phyloP scores from a whole-genome alignment of 2,329 filamentous ascomycete genomes.

The Passalora sequoiae region DNA sequence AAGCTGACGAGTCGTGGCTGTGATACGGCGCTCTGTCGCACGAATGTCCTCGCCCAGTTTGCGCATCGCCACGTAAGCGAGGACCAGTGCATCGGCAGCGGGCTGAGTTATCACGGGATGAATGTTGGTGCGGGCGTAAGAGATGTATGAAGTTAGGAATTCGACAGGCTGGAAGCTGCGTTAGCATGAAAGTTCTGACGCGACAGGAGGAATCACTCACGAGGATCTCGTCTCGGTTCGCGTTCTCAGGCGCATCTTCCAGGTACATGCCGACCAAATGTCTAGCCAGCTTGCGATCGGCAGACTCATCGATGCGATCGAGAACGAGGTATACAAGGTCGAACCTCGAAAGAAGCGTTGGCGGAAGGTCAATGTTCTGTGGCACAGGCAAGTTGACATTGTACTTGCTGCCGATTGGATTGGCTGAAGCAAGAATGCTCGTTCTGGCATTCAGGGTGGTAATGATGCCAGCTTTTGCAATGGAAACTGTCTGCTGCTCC shows the following conservation, averaged over 20 bases:
- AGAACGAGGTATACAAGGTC: constrained; percentile 95
- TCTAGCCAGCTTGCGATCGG: constrained; percentile 80
- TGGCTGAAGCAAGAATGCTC: constrained; percentile 92
- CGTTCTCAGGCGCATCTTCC: constrained; percentile 87
- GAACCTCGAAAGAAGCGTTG: constrained; percentile 90
- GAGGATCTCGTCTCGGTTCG: constrained; percentile 70
- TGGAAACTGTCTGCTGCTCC: constrained; percentile 75
- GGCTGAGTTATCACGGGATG: constrained; percentile 76
- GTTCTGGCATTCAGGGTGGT: constrained; percentile 91
- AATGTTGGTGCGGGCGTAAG: constrained; percentile 81
- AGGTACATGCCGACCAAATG: constrained; percentile 96
- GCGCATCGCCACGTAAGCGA: constrained; percentile 90
- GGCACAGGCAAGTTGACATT: constrained; percentile 93
- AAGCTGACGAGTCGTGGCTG: constrained; percentile 90
- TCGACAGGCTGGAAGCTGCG: constrained; percentile 66
- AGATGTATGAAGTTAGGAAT: constrained; percentile 94
- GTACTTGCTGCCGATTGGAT: constrained; percentile 96
- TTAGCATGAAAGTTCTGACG: constrained; percentile 13
- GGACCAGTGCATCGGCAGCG: constrained; percentile 77
- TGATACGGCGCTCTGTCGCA: constrained; percentile 89
- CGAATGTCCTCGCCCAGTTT: constrained; percentile 70
- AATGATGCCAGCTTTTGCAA: constrained; percentile 73
- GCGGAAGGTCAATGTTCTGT: constrained; percentile 95
- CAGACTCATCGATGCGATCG: constrained; percentile 85
- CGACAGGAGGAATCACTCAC: constrained; percentile 48